Evolutionary conservation across 805 yeast species (phyloP).

Genomic region (Wickerhamiella siamensis): DNA sequence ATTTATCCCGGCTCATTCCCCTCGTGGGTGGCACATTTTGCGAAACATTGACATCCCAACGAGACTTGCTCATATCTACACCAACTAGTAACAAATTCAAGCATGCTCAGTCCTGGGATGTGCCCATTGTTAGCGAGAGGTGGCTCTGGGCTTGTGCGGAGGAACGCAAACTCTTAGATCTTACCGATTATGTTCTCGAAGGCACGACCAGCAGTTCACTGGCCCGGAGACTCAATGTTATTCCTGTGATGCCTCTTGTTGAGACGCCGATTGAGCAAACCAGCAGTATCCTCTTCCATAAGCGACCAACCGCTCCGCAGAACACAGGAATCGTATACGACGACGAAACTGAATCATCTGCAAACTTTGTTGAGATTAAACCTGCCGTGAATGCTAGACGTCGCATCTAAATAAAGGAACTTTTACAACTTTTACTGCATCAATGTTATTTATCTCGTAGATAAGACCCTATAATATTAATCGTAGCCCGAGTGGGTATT

Average conservation of each 20-base stretch:
- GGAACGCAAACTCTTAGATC: constrained; percentile 14
- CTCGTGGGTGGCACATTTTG: constrained; percentile 38
- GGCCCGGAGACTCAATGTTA: constrained; percentile 1
- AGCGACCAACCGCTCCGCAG: not conserved
- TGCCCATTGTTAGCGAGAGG: constrained; percentile 25
- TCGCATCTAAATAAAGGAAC: not conserved
- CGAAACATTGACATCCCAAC: constrained; percentile 33
- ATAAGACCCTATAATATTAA: constrained; percentile 29
- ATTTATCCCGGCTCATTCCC: constrained; percentile 47
- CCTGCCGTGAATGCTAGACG: not conserved
- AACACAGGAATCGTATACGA: not conserved
- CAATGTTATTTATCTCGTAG: constrained; percentile 7
- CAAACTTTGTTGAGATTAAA: not conserved
- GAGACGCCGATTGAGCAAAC: not conserved
- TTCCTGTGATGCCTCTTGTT: not conserved
- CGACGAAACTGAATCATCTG: not conserved
- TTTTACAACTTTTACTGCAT: not conserved
- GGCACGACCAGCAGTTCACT: constrained; percentile 5
- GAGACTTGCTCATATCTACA: constrained; percentile 39
- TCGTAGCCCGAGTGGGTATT: constrained; percentile 66
- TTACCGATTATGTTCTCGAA: constrained; percentile 7
- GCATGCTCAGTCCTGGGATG: constrained; percentile 24
- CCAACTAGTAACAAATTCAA: constrained; percentile 20
- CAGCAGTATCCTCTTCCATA: no score
- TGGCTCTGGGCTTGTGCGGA: constrained; percentile 29